Evolutionary conservation across 139 green algal genomes (phyloP).

Genomic region (Nannochloris sp.): DNA sequence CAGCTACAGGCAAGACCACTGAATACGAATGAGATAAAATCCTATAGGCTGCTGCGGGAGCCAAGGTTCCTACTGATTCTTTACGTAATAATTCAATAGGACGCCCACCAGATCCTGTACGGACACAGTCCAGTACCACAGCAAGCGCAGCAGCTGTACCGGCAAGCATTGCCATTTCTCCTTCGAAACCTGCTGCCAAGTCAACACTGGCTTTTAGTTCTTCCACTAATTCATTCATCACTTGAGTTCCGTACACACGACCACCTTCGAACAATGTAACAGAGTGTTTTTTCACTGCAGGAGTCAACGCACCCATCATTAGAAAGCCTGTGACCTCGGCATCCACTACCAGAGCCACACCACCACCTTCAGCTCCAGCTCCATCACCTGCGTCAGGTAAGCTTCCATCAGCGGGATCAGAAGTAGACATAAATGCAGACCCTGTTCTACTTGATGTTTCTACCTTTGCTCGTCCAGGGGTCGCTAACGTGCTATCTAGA

Average conservation of each 20-base stretch:
- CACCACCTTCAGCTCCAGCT: background rate
- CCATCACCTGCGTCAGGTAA: too few relatives aligned
- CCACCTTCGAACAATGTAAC: constrained; percentile 80
- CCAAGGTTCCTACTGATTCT: constrained; percentile 67
- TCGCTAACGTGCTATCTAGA: too few relatives aligned
- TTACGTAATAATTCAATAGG: constrained; percentile 77
- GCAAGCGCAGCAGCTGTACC: constrained; percentile 37
- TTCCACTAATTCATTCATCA: constrained; percentile 59
- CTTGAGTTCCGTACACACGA: constrained; percentile 56
- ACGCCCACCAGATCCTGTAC: constrained; percentile 8
- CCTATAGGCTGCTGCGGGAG: constrained; percentile 32
- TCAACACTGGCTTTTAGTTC: constrained; percentile 46
- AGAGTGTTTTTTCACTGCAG: constrained; percentile 27
- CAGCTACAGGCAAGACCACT: constrained; percentile 60
- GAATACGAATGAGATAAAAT: constrained; percentile 70
- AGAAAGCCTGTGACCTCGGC: constrained; percentile 78
- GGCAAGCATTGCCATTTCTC: constrained; percentile 61
- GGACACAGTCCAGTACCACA: constrained; percentile 37
- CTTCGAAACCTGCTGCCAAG: constrained; percentile 54
- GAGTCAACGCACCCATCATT: constrained; percentile 83
- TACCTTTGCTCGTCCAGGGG: too few relatives aligned
- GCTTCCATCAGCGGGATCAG: too few relatives aligned
- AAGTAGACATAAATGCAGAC: too few relatives aligned
- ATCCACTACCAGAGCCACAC: constrained; percentile 82
- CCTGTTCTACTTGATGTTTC: too few relatives aligned